These are phyloP conservation scores for Nyssa sinensis DNA, from an alignment of 148 eudicot genomes.

Conservation along the genomic window DNA sequence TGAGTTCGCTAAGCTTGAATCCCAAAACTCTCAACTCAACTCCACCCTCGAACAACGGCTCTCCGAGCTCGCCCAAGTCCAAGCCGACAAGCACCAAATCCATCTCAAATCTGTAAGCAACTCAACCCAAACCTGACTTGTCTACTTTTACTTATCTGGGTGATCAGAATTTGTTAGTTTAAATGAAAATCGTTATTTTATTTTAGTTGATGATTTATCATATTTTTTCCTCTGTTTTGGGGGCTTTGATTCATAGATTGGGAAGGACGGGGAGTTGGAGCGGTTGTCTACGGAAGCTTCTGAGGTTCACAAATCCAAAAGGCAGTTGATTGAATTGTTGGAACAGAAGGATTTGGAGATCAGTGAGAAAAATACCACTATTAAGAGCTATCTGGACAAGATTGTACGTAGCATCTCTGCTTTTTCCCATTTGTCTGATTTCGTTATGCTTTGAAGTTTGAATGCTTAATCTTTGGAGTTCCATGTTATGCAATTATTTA, in stretches of 20 bases:
- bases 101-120: slow-evolving; percentile 60
- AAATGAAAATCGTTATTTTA: background rate
- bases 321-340: slow-evolving; percentile 74
- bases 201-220: slow-evolving; percentile 12
- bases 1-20: slow-evolving; percentile 53
- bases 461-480: too few relatives aligned
- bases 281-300: slow-evolving; percentile 59
- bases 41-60: slow-evolving; percentile 37
- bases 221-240: background rate
- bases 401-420: slow-evolving; percentile 36
- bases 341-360: slow-evolving; percentile 73
- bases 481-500: too few relatives aligned
- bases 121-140: background rate
- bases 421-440: background rate
- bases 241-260: slow-evolving; percentile 42
- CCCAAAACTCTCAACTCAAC: slow-evolving; percentile 41
- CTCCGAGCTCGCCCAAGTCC: slow-evolving; percentile 57
- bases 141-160: background rate
- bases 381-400: slow-evolving; percentile 75
- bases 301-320: slow-evolving; percentile 79
- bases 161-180: background rate
- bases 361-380: slow-evolving; percentile 65
- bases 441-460: background rate
- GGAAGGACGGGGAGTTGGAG: slow-evolving; percentile 83
- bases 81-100: slow-evolving; percentile 72